Evolutionary conservation across 805 yeast genomes (phyloP).

Genomic region (Ogataea philodendri): DNA sequence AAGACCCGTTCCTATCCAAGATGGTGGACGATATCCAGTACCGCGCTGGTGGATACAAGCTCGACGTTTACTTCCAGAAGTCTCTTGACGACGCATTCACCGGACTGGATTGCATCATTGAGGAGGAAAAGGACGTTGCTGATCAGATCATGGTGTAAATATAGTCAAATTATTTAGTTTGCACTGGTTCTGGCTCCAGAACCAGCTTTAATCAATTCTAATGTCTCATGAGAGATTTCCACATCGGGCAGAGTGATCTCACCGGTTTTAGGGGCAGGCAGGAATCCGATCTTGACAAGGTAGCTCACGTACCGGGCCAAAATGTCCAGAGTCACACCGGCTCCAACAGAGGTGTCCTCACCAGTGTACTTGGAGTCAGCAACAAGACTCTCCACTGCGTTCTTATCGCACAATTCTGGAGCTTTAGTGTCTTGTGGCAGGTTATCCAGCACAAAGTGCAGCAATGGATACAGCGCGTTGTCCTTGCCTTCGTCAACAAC

Average conservation of each 20-base stretch:
- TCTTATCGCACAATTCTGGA: slow-evolving; percentile 88
- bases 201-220: slow-evolving; percentile 57
- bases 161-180: slow-evolving; percentile 17
- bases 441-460: slow-evolving; percentile 92
- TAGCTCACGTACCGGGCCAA: slow-evolving; percentile 79
- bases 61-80: slow-evolving; percentile 66
- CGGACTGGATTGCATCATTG: slow-evolving; percentile 82
- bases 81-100: slow-evolving; percentile 85
- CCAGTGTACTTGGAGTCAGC: slow-evolving; percentile 59
- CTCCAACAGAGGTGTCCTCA: slow-evolving; percentile 63
- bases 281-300: slow-evolving; percentile 74
- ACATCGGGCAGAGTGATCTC: slow-evolving; percentile 52
- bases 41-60: slow-evolving; percentile 82
- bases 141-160: slow-evolving; percentile 8
- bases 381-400: slow-evolving; percentile 69
- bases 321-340: slow-evolving; percentile 66
- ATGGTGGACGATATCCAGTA: slow-evolving; percentile 54
- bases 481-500: slow-evolving; percentile 75
- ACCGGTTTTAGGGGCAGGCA: slow-evolving; percentile 49
- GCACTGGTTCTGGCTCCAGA: slow-evolving; percentile 77
- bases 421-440: slow-evolving; percentile 90
- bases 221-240: slow-evolving; percentile 52
- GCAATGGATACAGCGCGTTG: slow-evolving; percentile 85
- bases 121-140: slow-evolving; percentile 44
- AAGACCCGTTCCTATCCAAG: slow-evolving; percentile 55